Base-by-base conservation (phyloP, 1,284 basidiomycete genomes). In the Trametes polyzona region DNA sequence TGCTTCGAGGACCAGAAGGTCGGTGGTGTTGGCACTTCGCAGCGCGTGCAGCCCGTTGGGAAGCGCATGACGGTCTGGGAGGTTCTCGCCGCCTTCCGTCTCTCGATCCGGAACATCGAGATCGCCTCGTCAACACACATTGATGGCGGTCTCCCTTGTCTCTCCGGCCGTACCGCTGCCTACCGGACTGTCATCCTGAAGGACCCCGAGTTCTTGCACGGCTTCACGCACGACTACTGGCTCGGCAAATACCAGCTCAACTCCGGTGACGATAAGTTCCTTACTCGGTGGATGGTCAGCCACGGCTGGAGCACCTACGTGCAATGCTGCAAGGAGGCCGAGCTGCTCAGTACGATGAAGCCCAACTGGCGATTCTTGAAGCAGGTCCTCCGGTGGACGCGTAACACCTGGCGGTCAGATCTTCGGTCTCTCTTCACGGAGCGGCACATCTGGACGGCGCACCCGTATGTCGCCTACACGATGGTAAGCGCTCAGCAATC, bases 201-300 rank as follows among this genome's bases (percentile, higher is more conserved):
- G 74, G 94, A 96, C 73, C 93, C 93, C 17, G 91, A 93, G 59
- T 96, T 96, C 73, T 72, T 96, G 30, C 87, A 94, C 69, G 92
- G 92, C 26, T 96, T 96, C 75, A 96, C 93, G 9, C 92, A 95
- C 73, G 93, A 96, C 73, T 92, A 87, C 69, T 95, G 93, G 93
- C 74, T 95, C 46, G 92, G 87, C 58, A 95, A 93, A 75, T 96
- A 95, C 74, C 92, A 94, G 73, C 84, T 95, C 64, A 95, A 95
- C 74, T 93, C 91, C 3, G 92, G 92, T 30, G 93, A 95, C 76
- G 93, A 95, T 80, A 96, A 96, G 75, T 96, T 94, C 76, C 78
- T 96, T 69, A 96, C 94, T n/a, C 80, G 94, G 32, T 96, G 94
- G 94, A 94, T 95, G 91, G 93, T 96, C 59, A 88, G 85, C 70